Evolutionary conservation across 2,329 filamentous ascomycete species (phyloP).

Genomic region (Amesomyces nigricolor): DNA sequence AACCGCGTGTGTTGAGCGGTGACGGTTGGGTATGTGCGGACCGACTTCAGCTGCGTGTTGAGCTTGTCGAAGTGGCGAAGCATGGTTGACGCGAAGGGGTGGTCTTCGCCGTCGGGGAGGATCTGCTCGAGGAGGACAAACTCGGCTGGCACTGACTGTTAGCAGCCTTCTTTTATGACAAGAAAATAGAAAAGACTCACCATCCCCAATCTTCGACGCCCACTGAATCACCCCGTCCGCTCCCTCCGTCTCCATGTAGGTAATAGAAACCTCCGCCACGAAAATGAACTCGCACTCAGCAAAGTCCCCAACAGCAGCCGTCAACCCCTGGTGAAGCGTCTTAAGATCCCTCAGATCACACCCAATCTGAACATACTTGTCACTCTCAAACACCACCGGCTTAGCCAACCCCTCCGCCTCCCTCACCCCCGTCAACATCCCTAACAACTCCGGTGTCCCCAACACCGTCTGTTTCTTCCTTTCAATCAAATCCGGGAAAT

Average conservation of each 20-base stretch:
- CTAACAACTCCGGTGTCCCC: slow-evolving; percentile 54
- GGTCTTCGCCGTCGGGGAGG: slow-evolving; percentile 67
- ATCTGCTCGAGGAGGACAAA: slow-evolving; percentile 88
- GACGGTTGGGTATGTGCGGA: slow-evolving; percentile 62
- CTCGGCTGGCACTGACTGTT: slow-evolving; percentile 45
- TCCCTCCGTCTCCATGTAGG: slow-evolving; percentile 73
- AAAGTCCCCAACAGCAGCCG: slow-evolving; percentile 49
- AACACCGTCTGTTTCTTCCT: slow-evolving; percentile 67
- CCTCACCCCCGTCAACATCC: slow-evolving; percentile 41
- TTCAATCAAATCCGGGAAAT: slow-evolving; percentile 73
- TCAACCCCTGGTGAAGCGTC: slow-evolving; percentile 54
- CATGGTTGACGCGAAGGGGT: slow-evolving; percentile 87
- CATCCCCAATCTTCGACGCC: slow-evolving; percentile 64
- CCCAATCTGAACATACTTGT: slow-evolving; percentile 70
- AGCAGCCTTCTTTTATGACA: not conserved
- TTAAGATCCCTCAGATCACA: slow-evolving; percentile 70
- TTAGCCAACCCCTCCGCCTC: not conserved
- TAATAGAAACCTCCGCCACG: slow-evolving; percentile 83
- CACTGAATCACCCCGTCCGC: slow-evolving; percentile 72
- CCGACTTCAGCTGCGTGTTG: slow-evolving; percentile 69
- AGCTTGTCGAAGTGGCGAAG: slow-evolving; percentile 76
- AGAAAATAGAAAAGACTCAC: slow-evolving; percentile 38
- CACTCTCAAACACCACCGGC: slow-evolving; percentile 54
- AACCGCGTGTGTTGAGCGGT: slow-evolving; percentile 66
- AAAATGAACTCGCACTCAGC: slow-evolving; percentile 64